Percentiles rank a stretch among this genome's conserved stretches.
These are phyloP conservation scores for Viola odorata DNA, from an alignment of 345 rosid species.

Conservation along the genomic window DNA sequence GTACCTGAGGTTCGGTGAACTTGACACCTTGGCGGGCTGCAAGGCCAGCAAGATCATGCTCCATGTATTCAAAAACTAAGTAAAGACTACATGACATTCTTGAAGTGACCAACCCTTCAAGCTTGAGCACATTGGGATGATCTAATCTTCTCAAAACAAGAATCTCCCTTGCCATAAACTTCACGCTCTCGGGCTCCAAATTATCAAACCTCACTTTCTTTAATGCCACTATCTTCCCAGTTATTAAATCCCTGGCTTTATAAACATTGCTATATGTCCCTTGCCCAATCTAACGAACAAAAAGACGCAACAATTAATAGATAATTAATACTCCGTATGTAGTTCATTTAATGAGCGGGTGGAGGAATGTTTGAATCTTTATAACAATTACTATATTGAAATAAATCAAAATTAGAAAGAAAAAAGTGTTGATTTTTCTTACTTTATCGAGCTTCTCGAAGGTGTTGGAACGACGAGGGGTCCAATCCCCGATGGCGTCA, in stretches of 20 bases:
- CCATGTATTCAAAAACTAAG: slow-evolving; percentile 90
- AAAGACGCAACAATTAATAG: too few species aligned
- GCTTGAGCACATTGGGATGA: slow-evolving; percentile 86
- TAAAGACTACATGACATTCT: slow-evolving; percentile 85
- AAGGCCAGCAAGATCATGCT: slow-evolving; percentile 88
- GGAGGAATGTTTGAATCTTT: too few species aligned
- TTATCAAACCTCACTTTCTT: slow-evolving; percentile 94
- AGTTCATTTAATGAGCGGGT: too few species aligned
- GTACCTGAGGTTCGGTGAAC: slow-evolving; percentile 86
- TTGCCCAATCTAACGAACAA: slow-evolving; percentile 65
- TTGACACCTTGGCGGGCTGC: slow-evolving; percentile 62
- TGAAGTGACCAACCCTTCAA: slow-evolving; percentile 83
- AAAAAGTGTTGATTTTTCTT: neutral
- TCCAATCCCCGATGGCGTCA: slow-evolving; percentile 64
- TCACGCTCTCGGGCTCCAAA: slow-evolving; percentile 87
- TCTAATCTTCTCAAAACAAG: slow-evolving; percentile 61
- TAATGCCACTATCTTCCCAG: slow-evolving; percentile 85
- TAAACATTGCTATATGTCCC: slow-evolving; percentile 96
- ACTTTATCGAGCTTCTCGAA: slow-evolving; percentile 88
- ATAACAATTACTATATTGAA: too few species aligned
- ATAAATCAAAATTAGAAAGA: neutral
- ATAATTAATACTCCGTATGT: too few species aligned
- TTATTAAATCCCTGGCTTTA: slow-evolving; percentile 72
- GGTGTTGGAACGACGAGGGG: slow-evolving; percentile 72
- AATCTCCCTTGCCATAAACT: slow-evolving; percentile 96